These are phyloP conservation scores for Botryotinia calthae DNA, from an alignment of 2,329 filamentous ascomycete genomes.

Conservation along the genomic window DNA sequence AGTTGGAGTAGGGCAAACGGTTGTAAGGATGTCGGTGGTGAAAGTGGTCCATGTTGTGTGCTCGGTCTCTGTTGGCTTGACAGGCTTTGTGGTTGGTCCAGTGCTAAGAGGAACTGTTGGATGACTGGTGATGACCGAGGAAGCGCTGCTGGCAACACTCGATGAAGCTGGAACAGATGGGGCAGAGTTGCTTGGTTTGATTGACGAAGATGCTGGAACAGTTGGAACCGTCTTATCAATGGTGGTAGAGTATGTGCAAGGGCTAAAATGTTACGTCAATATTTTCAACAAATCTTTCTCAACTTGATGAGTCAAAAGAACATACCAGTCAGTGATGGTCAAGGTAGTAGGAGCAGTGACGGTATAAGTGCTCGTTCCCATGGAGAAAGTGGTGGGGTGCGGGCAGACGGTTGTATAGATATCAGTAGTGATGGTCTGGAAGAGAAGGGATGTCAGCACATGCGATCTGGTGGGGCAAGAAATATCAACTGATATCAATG, in stretches of 20 bases:
- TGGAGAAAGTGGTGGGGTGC: constrained; percentile 42
- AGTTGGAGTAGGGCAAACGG: constrained; percentile 36
- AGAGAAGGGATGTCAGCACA: not conserved
- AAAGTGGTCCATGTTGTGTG: constrained; percentile 20
- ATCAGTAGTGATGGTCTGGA: constrained; percentile 34
- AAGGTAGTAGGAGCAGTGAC: constrained; percentile 56
- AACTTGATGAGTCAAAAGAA: not conserved
- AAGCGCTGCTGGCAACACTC: not conserved
- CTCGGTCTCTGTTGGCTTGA: constrained; percentile 7
- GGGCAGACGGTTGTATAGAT: constrained; percentile 43
- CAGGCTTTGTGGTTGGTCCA: not conserved
- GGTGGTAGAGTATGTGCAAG: constrained; percentile 20
- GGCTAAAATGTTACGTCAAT: constrained; percentile 7
- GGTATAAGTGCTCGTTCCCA: constrained; percentile 49
- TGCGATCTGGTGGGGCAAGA: not conserved
- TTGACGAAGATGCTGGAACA: not conserved
- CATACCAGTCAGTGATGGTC: constrained; percentile 46
- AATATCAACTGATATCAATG: not conserved
- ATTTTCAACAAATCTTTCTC: not conserved
- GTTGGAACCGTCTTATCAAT: constrained; percentile 2
- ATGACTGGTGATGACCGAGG: not conserved
- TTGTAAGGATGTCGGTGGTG: constrained; percentile 20
- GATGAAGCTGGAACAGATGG: constrained; percentile 10
- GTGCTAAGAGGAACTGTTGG: constrained; percentile 7
- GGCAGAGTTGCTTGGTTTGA: not conserved